phyloP scores from a whole-genome alignment of 1,284 basidiomycete genomes.

The Golubevia pallescens region DNA sequence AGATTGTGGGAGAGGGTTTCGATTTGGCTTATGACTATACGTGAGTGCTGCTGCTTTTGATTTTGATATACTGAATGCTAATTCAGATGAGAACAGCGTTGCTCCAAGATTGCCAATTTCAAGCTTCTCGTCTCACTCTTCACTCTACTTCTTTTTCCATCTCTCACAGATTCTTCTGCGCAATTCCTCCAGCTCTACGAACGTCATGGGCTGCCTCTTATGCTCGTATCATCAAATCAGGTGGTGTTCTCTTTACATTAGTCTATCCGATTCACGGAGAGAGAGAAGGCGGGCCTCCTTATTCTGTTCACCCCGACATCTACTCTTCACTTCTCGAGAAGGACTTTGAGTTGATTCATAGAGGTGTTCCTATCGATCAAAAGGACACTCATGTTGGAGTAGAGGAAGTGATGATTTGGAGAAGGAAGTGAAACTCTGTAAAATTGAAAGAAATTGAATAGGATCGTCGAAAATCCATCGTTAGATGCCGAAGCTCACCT shows the following conservation, averaged over 20 bases:
- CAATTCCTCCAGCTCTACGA: constrained; percentile 32
- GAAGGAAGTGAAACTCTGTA: constrained; percentile 14
- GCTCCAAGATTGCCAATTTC: no score
- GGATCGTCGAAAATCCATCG: no score
- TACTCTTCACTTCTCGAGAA: constrained; percentile 20
- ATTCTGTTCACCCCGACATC: constrained; percentile 29
- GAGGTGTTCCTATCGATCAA: constrained; percentile 22
- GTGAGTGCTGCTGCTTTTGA: no score
- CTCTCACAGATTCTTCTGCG: constrained; percentile 26
- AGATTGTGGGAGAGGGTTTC: not conserved
- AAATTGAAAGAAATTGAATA: no score
- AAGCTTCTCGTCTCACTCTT: no score
- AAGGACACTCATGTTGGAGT: constrained; percentile 22
- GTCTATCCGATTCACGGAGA: constrained; percentile 45
- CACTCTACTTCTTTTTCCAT: no score
- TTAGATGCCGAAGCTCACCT: no score
- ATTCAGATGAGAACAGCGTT: no score
- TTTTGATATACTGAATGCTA: no score
- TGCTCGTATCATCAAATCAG: constrained; percentile 22
- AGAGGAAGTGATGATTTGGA: constrained; percentile 38
- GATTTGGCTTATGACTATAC: constrained; percentile 44
- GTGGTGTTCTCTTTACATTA: constrained; percentile 28
- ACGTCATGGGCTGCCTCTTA: constrained; percentile 36
- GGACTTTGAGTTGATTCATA: constrained; percentile 12
- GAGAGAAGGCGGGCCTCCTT: constrained; percentile 36